Evolutionary conservation across 78 protist species (phyloP).

Genomic region (Tieghemostelium lacteum): DNA sequence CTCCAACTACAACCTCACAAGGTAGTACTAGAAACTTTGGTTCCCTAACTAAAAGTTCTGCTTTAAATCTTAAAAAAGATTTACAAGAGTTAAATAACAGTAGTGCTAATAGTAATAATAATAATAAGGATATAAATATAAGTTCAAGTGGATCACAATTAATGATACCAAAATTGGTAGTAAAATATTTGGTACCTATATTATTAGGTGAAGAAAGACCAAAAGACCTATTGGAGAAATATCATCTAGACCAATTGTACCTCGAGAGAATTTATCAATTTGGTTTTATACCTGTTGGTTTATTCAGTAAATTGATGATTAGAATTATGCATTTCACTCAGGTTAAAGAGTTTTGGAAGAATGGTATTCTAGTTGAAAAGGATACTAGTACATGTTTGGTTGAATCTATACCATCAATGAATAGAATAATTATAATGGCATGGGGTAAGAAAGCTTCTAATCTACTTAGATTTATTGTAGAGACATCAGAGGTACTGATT

Average conservation of each 20-base stretch:
- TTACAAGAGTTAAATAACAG: background rate
- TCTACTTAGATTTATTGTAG: conserved; percentile 53
- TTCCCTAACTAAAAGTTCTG: conserved; percentile 39
- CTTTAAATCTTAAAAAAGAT: conserved; percentile 8
- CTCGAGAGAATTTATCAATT: conserved; percentile 70
- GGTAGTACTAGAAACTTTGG: conserved; percentile 12
- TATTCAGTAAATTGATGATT: conserved; percentile 61
- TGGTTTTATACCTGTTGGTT: conserved; percentile 72
- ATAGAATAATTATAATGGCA: conserved; percentile 22
- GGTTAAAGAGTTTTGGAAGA: conserved; percentile 63
- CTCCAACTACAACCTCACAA: background rate
- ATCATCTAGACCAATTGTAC: background rate
- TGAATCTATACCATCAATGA: background rate
- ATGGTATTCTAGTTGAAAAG: conserved; percentile 60
- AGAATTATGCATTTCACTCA: conserved; percentile 70
- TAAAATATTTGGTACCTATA: conserved; percentile 55
- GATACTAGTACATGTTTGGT: conserved; percentile 19
- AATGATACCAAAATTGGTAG: conserved; percentile 18
- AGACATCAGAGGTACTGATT: conserved; percentile 57
- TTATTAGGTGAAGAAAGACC: conserved; percentile 47
- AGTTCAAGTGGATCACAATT: background rate
- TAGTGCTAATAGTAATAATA: background rate
- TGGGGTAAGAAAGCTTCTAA: conserved; percentile 57
- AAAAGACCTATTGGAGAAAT: conserved; percentile 19
- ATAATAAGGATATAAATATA: too few species aligned